A percentile compares a stretch with the other conserved stretches of the same genome.
Conservation (phyloP, 1,284 basidiomycete genomes). For the Sporisorium sorghi region DNA sequence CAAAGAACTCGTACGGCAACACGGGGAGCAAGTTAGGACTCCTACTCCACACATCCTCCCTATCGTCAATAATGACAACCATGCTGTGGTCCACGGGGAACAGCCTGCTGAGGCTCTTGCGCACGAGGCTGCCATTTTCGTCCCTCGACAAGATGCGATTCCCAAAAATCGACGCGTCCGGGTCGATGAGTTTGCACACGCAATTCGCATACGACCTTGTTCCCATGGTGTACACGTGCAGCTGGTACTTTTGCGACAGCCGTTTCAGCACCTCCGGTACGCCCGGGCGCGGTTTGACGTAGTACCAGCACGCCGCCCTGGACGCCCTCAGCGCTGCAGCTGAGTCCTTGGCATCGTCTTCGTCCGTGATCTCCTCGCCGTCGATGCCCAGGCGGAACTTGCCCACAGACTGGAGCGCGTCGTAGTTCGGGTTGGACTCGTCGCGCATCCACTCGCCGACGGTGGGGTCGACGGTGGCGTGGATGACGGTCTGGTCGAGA, state of each 20-base stretch:
- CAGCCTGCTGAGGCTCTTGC: constrained; percentile 88
- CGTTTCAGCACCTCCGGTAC: constrained; percentile 80
- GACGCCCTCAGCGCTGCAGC: constrained; percentile 26
- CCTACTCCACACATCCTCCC: constrained; percentile 97
- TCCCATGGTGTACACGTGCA: constrained; percentile 99
- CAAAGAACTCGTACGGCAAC: constrained; percentile 95
- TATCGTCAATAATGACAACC: constrained; percentile 99
- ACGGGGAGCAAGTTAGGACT: constrained; percentile 93
- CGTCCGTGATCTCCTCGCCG: constrained; percentile 72
- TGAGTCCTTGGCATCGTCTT: constrained; percentile 31
- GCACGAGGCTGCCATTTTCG: constrained; percentile 82
- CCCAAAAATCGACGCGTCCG: constrained; percentile 85
- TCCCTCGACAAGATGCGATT: constrained; percentile 90
- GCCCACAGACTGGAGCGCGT: constrained; percentile 83
- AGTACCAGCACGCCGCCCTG: constrained; percentile 88
- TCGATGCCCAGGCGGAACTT: constrained; percentile 87
- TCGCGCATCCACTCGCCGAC: constrained; percentile 96
- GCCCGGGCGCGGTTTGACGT: constrained; percentile 93
- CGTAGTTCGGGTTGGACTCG: constrained; percentile 86
- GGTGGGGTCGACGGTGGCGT: constrained; percentile 97
- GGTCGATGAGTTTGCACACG: constrained; percentile 93
- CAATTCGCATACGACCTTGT: constrained; percentile 95
- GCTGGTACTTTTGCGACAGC: constrained; percentile 85
- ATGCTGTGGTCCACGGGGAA: constrained; percentile 94
- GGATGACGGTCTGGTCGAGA: constrained; percentile 97